Base-by-base conservation (phyloP, 495 filamentous ascomycete species). In the Penicillium riverlandense region DNA sequence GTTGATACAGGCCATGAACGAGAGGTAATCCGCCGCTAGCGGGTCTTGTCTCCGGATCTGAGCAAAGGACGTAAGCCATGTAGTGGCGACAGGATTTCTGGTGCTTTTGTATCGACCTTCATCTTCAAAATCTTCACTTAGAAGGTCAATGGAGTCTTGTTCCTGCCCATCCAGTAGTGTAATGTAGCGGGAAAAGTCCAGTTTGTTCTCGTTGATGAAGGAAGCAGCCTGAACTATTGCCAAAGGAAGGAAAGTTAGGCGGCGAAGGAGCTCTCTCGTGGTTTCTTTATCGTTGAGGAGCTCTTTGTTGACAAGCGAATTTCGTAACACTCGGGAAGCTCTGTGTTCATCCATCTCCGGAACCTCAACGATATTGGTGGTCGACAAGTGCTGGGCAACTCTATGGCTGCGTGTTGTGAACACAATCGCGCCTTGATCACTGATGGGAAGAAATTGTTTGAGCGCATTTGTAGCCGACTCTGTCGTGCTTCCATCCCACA, bases 51-150 rank as follows among this genome's bases (percentile, higher is more conserved):
- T 31, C 28, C 45, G 59, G 9, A 80, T 73, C 46, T 79, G 68
- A 0, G 60, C 44, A 39, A 81, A 76, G 0, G 76, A 77, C 1
- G 77, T 68, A 0, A 72, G 57, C 77, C 74, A 82, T 0, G 77
- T 83, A 1, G 61, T 65, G 2, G 72, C 74, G 1, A 82, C 63
- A 4, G 78, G 63, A 43, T 79, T 81, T 12, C 68, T 55, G 11
- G 50, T 59, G 6, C 57, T 62, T 5, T 30, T 32, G 43, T 78
- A 75, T 38, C 72, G 53, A 8, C 60, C 50, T 6, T 64, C 48
- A 29, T 78, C 72, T 6, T 63, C 57, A 40, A 78, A 82, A 5
- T 78, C 75, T 52, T 65, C 50, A 43, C 69, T 75, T 9, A 80
- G 49, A 6, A 79, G 52, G 13, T 61, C 54, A 8, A 70, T 54